Percentiles rank a stretch among this genome's conserved stretches.
Conservation (phyloP, 352 stramenopile genomes). For the Phytopythium ostracodes region DNA sequence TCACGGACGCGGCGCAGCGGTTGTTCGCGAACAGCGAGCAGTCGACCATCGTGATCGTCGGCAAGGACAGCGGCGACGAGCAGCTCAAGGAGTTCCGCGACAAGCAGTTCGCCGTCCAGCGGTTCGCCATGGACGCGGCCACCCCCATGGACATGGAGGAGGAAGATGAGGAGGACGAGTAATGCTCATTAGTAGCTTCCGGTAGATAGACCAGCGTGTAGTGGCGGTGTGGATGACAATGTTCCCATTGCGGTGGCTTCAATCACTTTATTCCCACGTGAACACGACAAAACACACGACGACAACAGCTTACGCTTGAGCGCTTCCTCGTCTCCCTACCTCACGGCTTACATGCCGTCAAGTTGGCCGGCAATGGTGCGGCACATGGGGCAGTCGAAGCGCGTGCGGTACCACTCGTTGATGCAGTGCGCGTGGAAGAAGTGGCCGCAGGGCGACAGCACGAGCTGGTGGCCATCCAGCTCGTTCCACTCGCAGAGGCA, state of each 20-base stretch:
- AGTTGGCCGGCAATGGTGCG: slow-evolving; percentile 63
- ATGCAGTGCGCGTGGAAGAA: slow-evolving; percentile 89
- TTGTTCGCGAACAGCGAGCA: slow-evolving; percentile 35
- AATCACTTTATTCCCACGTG: background rate
- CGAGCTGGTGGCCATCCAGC: slow-evolving; percentile 77
- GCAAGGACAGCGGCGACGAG: slow-evolving; percentile 41
- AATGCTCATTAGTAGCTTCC: background rate
- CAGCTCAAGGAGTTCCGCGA: slow-evolving; percentile 32
- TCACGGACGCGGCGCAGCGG: slow-evolving; percentile 52
- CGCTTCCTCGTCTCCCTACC: too few relatives aligned
- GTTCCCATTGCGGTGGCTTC: background rate
- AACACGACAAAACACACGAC: background rate
- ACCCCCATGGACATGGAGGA: background rate
- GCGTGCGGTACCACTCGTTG: slow-evolving; percentile 86
- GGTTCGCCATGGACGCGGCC: slow-evolving; percentile 17
- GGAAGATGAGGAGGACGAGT: background rate
- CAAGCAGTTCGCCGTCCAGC: slow-evolving; percentile 36
- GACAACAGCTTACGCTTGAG: too few relatives aligned
- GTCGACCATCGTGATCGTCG: slow-evolving; percentile 52
- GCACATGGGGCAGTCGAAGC: slow-evolving; percentile 88
- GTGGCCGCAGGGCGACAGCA: slow-evolving; percentile 76
- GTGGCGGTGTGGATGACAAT: background rate
- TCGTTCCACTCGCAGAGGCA: slow-evolving; percentile 83
- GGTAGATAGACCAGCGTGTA: background rate
- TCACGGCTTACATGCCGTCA: background rate